phyloP scores from a whole-genome alignment of 495 filamentous ascomycete species.

The Penicillium egyptiacum region DNA sequence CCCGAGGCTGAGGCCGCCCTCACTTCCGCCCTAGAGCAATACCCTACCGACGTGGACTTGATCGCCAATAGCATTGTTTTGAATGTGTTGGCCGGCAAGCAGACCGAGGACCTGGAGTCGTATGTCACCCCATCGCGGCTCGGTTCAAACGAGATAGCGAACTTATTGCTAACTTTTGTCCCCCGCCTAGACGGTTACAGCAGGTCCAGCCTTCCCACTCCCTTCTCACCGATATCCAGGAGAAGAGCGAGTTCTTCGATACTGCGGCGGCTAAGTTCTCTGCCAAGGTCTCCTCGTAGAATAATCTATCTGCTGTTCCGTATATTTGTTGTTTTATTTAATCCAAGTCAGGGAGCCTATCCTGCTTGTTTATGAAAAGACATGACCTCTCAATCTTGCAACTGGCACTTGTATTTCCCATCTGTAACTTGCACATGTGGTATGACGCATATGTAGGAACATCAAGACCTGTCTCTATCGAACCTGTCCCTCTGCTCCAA shows the following conservation, averaged over 20 bases:
- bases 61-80: constrained; percentile 82
- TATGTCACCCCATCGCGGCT: constrained; percentile 36
- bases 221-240: constrained; percentile 65
- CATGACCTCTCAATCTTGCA: constrained; percentile 27
- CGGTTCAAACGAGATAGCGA: neutral
- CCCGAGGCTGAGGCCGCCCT: constrained; percentile 89
- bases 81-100: constrained; percentile 71
- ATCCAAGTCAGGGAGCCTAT: constrained; percentile 20
- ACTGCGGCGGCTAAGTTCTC: constrained; percentile 75
- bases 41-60: constrained; percentile 66
- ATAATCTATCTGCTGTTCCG: constrained; percentile 7
- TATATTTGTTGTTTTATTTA: constrained; percentile 26
- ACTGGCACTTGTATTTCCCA: constrained; percentile 6
- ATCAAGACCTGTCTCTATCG: neutral
- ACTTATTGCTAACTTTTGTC: constrained; percentile 15
- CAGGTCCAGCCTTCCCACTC: constrained; percentile 59
- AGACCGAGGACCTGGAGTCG: constrained; percentile 58
- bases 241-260: constrained; percentile 79
- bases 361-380: constrained; percentile 34
- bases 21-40: constrained; percentile 72
- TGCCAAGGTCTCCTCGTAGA: constrained; percentile 64
- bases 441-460: neutral
- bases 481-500: neutral
- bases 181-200: constrained; percentile 53
- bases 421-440: neutral